Conservation (phyloP, 1,284 basidiomycete genomes). For the Ceratorhiza oryzae-sativae region DNA sequence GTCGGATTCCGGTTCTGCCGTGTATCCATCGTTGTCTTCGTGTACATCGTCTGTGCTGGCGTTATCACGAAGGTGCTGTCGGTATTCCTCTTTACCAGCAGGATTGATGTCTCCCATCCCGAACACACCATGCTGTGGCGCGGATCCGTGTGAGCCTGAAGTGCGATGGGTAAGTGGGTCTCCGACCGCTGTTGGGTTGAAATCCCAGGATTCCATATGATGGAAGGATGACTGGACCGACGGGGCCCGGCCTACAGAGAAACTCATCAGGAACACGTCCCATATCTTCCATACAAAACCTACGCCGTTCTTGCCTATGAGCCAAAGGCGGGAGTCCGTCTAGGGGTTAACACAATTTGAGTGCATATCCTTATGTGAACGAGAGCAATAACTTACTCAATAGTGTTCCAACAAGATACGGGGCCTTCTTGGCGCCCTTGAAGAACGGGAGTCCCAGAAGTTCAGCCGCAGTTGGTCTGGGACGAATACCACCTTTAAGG, state of each 20-base stretch:
- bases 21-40: background rate
- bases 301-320: constrained; percentile 70
- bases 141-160: constrained; percentile 11
- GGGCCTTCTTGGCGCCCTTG: constrained; percentile 74
- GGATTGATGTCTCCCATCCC: constrained; percentile 30
- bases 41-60: constrained; percentile 18
- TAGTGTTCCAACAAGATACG: constrained; percentile 75
- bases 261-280: background rate
- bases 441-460: constrained; percentile 84
- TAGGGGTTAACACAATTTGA: constrained; percentile 45
- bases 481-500: background rate
- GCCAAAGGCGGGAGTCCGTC: constrained; percentile 71
- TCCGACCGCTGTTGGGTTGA: constrained; percentile 4
- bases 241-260: constrained; percentile 5
- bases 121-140: constrained; percentile 20
- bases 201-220: constrained; percentile 33
- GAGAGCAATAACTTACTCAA: constrained; percentile 61
- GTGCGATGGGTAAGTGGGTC: background rate
- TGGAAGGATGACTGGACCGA: constrained; percentile 22
- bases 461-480: constrained; percentile 75
- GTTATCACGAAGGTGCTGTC: constrained; percentile 11
- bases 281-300: background rate
- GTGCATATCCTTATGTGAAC: constrained; percentile 1
- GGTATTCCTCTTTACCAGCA: constrained; percentile 12
- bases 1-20: background rate